A percentile compares a stretch with the other conserved stretches of the same genome.
These are phyloP conservation scores for Mycena vitilis DNA, from an alignment of 768 basidiomycete species.

Conservation along the genomic window DNA sequence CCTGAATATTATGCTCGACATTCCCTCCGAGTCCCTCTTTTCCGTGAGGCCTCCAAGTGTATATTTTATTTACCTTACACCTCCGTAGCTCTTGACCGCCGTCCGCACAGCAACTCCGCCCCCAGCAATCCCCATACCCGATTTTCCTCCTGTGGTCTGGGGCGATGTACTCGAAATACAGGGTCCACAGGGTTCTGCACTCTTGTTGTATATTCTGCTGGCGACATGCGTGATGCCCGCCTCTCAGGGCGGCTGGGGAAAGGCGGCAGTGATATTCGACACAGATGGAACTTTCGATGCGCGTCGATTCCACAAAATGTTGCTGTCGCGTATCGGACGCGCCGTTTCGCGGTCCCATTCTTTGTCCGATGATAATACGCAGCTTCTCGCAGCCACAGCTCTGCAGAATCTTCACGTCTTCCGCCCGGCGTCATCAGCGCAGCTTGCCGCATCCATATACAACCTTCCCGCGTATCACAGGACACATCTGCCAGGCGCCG, in stretches of 20 bases:
- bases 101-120: conserved; percentile 41
- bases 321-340: conserved; percentile 57
- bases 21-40: conserved; percentile 22
- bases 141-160: conserved; percentile 37
- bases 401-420: conserved; percentile 76
- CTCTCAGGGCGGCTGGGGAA: conserved; percentile 66
- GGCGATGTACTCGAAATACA: conserved; percentile 84
- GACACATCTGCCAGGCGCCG: conserved; percentile 58
- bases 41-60: conserved; percentile 5
- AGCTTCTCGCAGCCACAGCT: conserved; percentile 49
- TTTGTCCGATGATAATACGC: conserved; percentile 33
- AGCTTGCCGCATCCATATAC: conserved; percentile 76
- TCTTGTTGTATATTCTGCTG: conserved; percentile 76
- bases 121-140: conserved; percentile 10
- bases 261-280: conserved; percentile 77
- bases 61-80: conserved; percentile 2
- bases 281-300: conserved; percentile 75
- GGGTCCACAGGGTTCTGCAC: conserved; percentile 74
- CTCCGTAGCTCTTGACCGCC: conserved; percentile 57
- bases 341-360: conserved; percentile 41
- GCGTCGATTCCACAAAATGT: conserved; percentile 62
- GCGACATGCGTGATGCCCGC: conserved; percentile 68
- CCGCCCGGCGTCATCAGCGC: conserved; percentile 70
- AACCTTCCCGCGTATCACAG: conserved; percentile 67
- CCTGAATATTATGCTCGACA: conserved; percentile 15